Base-by-base conservation (phyloP, 2,329 filamentous ascomycete species). In the Xylaria arbuscula region DNA sequence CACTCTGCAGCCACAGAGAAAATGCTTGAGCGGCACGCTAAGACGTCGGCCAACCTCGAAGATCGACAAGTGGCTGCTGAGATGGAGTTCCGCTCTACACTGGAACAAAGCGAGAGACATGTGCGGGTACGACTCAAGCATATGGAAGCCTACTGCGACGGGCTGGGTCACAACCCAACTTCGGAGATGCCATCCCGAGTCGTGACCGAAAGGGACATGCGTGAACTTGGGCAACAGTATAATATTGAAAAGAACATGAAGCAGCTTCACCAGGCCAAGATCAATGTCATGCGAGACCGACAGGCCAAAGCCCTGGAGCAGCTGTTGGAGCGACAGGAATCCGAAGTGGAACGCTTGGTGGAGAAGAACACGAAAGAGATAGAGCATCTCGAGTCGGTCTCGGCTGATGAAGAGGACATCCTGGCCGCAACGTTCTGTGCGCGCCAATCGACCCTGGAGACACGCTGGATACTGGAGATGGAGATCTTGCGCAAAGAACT, bases 61-160 rank as follows among this genome's bases (percentile, higher is more conserved):
- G 87, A 90, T 71, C 81, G 86, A 8, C 88, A 90, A 74, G 84
- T 90, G n/a, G 81, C 82, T 15, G 88, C 86, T 9, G 89, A 90
- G 78, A 86, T 89, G 80, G 88, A 90, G 70, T 78, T 90, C 24
- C 82, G 86, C 11, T 76, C 80, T 4, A 82, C 82, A 0, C 77
- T 90, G 17, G 85, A 89, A 61, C 86, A 88, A 71, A 85, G 85
- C 62, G 87, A 89, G 74, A 81, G 83, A 66, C 88, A 85, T 71
- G 83, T 90, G 45, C 81, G 81, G 38, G 86, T 88, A 45, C 84
- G 88, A 15, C 80, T 90, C n/a, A 86, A 85, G 74, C 86, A 90
- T 71, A 90, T 90, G 88, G 88, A 90, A 72, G 88, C 87, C 6
- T 90, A 90, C 76, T 90, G 88, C 73, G 83, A 88, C 67, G 84